Conservation (phyloP, 306 rosid species). For the Vigna radiata region DNA sequence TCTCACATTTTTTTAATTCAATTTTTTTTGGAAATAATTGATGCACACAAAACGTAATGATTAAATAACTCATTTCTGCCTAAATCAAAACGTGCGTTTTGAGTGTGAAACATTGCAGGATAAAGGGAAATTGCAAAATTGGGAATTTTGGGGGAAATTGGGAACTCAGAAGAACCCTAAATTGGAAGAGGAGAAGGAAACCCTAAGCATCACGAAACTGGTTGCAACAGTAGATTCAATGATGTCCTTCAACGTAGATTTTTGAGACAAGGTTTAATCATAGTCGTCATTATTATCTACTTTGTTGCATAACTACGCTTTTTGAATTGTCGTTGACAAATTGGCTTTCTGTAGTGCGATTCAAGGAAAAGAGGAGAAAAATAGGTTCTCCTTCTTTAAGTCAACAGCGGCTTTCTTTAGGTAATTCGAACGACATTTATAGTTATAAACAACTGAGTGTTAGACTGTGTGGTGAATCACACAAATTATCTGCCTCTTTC, state of each 20-base stretch:
- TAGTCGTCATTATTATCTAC: not conserved
- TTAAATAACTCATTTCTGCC: too few species aligned
- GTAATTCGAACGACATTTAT: slow-evolving; percentile 36
- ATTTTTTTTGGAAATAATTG: too few species aligned
- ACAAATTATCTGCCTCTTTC: not conserved
- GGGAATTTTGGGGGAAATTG: too few species aligned
- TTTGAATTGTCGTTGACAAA: slow-evolving; percentile 9
- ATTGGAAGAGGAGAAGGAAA: slow-evolving; percentile 64
- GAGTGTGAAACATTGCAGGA: too few species aligned
- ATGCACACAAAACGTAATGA: too few species aligned
- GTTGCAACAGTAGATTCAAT: slow-evolving; percentile 63
- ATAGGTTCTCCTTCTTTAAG: slow-evolving; percentile 51
- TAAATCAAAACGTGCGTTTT: too few species aligned
- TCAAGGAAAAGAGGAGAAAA: slow-evolving; percentile 70
- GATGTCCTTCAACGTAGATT: slow-evolving; percentile 90
- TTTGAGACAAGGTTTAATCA: slow-evolving; percentile 78
- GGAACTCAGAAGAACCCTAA: too few species aligned
- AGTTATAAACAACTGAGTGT: not conserved
- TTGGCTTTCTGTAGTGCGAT: slow-evolving; percentile 61
- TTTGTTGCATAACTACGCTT: not conserved
- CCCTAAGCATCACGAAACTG: slow-evolving; percentile 51
- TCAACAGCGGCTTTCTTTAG: slow-evolving; percentile 55
- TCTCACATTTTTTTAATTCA: too few species aligned
- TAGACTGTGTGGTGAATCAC: not conserved
- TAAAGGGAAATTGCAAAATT: too few species aligned